Base-by-base conservation (phyloP, 2,329 filamentous ascomycete species). In the Xylariaceae sp. region DNA sequence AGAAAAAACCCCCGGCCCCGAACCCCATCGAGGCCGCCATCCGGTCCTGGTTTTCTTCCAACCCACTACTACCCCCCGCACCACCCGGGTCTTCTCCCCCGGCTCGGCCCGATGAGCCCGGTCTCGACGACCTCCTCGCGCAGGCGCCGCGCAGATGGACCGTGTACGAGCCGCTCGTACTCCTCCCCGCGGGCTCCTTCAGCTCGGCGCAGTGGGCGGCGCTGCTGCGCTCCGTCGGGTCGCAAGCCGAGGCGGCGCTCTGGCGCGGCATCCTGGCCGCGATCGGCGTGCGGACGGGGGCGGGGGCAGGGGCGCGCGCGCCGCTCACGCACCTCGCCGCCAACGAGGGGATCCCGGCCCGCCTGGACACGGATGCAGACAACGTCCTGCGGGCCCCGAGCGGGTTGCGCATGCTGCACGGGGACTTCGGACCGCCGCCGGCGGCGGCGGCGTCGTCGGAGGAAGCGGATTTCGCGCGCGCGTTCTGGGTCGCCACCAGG, bases 401-500 rank as follows among this genome's bases (percentile, higher is more conserved):
- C 42, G 83, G 87, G 18, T 78, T 97, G 26, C 79, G 81, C 2
- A 87, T 88, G 19, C 75, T 97, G 0, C 77, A 87, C 69, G 92
- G 92, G 20, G 79, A 88, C 69, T 96, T 96, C 70, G 91, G 91
- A 0, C 80, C 84, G 0, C 45, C 72, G 0, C 80, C 84, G 0
- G 46, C 72, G 0, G n/a, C 47, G 56, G 1, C 65, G 50, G 0
- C 62, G 20, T 10, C 53, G 2, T 43, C 52, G 7, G 50, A 68
- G 60, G 51, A 66, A 1, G 49, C 66, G 1, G 88, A 93, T 67
- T 89, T 96, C 56, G 70, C 77, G 0, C 55, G 71, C 1, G 88
- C 91, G 0, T 84, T 96, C 60, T 98, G 93, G 93, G 89, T 89
- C 0, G 83, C 81, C 12, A 87, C 89, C 3, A 84, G 81, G 50